Conservation (phyloP, 768 basidiomycete genomes). For the Rhizopogon roseolus region DNA sequence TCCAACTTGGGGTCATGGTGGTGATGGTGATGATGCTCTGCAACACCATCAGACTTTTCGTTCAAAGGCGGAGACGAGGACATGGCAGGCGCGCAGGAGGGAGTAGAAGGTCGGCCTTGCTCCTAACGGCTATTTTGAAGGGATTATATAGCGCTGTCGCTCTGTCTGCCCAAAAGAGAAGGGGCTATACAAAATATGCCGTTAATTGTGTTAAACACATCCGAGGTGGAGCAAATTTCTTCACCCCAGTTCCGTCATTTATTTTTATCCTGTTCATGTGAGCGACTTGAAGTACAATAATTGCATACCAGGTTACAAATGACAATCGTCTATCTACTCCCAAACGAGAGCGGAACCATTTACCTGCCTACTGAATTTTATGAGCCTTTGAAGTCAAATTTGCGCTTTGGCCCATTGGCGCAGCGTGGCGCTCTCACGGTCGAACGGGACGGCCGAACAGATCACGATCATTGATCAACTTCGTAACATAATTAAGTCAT, state of each 20-base stretch:
- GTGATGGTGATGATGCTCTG: neutral
- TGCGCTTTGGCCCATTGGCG: no score
- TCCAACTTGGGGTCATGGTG: conserved; percentile 13
- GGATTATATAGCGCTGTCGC: neutral
- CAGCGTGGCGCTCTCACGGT: no score
- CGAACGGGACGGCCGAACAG: no score
- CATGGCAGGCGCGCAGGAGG: neutral
- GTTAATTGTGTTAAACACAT: conserved; percentile 4
- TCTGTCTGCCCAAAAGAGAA: neutral
- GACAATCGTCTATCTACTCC: neutral
- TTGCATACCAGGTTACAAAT: no score
- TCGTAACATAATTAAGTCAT: no score
- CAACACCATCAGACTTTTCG: conserved; percentile 10
- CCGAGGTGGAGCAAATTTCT: neutral
- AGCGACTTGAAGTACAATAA: neutral
- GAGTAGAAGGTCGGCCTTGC: conserved; percentile 10
- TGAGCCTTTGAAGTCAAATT: no score
- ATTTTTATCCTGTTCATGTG: conserved; percentile 3
- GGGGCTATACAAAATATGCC: conserved; percentile 8
- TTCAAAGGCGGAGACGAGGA: conserved; percentile 16
- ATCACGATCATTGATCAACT: no score
- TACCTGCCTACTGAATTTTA: neutral
- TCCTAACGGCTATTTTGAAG: conserved; percentile 6
- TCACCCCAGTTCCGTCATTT: conserved; percentile 6
- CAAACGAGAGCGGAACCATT: neutral